Conservation (phyloP, 2,329 filamentous ascomycete genomes). For the Exophiala lecanii-corni region DNA sequence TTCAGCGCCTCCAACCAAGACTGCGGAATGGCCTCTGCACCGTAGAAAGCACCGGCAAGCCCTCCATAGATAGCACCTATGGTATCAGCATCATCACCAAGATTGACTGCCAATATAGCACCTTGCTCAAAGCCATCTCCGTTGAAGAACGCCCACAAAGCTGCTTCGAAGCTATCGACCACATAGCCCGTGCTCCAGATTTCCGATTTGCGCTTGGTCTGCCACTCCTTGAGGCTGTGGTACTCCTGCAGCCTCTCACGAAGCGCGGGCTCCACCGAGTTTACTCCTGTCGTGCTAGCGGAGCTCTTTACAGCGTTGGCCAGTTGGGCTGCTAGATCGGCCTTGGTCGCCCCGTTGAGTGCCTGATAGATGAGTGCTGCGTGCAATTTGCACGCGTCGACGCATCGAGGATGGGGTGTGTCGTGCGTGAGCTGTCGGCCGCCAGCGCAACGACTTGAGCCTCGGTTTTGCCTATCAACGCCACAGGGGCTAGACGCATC, state of each 20-base stretch:
- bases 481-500: constrained; percentile 40
- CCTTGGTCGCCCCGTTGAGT: constrained; percentile 29
- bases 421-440: constrained; percentile 29
- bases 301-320: constrained; percentile 20
- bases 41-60: constrained; percentile 40
- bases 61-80: constrained; percentile 43
- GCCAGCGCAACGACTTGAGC: constrained; percentile 22
- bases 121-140: constrained; percentile 36
- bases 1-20: constrained; percentile 23
- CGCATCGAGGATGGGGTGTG: constrained; percentile 38
- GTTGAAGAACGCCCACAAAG: constrained; percentile 41
- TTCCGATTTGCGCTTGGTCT: constrained; percentile 16
- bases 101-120: constrained; percentile 38
- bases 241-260: constrained; percentile 22
- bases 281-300: too few relatives aligned
- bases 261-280: constrained; percentile 19
- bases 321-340: constrained; percentile 26
- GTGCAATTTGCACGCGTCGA: constrained; percentile 39
- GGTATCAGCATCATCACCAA: constrained; percentile 43
- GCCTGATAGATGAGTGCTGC: constrained; percentile 31
- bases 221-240: constrained; percentile 28
- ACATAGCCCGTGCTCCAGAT: constrained; percentile 40
- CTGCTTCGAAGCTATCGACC: constrained; percentile 39
- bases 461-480: constrained; percentile 30
- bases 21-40: constrained; percentile 31